phyloP scores from a whole-genome alignment of 352 stramenopile genomes.

The Globisporangium barbulae region DNA sequence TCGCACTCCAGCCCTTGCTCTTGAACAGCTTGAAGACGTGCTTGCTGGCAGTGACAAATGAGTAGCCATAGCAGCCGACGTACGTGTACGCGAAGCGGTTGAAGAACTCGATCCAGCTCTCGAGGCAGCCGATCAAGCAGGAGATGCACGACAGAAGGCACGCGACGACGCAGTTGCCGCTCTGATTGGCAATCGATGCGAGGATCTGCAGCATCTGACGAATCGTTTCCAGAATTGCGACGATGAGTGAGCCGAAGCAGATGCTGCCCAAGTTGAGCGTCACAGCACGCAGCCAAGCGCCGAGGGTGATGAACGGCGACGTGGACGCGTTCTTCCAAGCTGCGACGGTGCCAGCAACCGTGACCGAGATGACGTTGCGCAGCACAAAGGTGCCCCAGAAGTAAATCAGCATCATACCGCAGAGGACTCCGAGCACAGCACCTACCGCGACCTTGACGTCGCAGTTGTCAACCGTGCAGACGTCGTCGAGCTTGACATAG shows the following conservation, averaged over 20 bases:
- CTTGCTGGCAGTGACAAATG: conserved; percentile 71
- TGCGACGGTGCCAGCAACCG: conserved; percentile 85
- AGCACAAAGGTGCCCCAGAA: conserved; percentile 90
- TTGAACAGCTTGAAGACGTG: conserved; percentile 82
- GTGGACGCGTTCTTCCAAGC: conserved; percentile 87
- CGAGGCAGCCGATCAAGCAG: conserved; percentile 79
- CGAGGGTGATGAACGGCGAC: conserved; percentile 66
- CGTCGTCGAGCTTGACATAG: conserved; percentile 51
- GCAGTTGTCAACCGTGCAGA: conserved; percentile 49
- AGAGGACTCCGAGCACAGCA: conserved; percentile 65
- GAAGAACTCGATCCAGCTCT: conserved; percentile 87
- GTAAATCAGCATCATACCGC: conserved; percentile 90
- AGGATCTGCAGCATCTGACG: conserved; percentile 66
- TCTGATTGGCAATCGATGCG: conserved; percentile 49
- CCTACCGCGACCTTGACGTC: conserved; percentile 41
- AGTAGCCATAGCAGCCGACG: conserved; percentile 86
- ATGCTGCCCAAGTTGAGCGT: conserved; percentile 92
- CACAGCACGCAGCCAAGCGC: conserved; percentile 73
- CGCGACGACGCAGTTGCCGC: conserved; percentile 70
- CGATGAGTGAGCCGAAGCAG: conserved; percentile 89
- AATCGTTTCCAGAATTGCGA: conserved; percentile 88
- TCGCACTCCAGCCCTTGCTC: conserved; percentile 80
- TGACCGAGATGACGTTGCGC: conserved; percentile 89
- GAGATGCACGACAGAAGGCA: conserved; percentile 65
- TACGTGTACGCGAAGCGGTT: conserved; percentile 89